A percentile compares a stretch with the other conserved stretches of the same genome.
Evolutionary conservation across 1,284 basidiomycete genomes (phyloP).

Genomic region (Marasmius sp.): DNA sequence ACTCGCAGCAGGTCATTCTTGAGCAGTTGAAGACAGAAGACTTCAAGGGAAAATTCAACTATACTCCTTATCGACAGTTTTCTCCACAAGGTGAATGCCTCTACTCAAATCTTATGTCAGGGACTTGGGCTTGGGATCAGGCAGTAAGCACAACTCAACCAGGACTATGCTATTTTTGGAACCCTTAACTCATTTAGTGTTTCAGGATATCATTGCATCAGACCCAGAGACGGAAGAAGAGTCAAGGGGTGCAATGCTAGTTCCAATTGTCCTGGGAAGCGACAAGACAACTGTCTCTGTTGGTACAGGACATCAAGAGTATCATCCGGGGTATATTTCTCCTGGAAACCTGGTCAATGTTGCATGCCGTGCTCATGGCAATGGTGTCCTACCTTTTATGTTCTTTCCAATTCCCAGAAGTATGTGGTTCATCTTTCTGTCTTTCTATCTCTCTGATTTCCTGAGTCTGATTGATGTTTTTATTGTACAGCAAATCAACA

Average conservation of each 20-base stretch:
- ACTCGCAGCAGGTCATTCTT: neutral
- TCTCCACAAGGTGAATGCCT: too few relatives aligned
- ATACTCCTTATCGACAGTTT: too few relatives aligned
- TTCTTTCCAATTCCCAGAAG: constrained; percentile 27
- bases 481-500: neutral
- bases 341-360: constrained; percentile 24
- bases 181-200: neutral
- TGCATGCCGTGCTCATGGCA: constrained; percentile 16
- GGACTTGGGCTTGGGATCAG: constrained; percentile 21
- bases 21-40: constrained; percentile 24
- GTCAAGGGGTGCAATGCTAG: constrained; percentile 25
- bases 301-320: constrained; percentile 31
- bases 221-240: constrained; percentile 19
- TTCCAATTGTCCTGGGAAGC: constrained; percentile 33
- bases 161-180: neutral
- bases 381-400: constrained; percentile 18
- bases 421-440: neutral
- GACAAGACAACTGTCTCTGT: constrained; percentile 37
- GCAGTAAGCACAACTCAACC: neutral
- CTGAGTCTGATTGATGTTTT: too few relatives aligned
- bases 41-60: too few relatives aligned
- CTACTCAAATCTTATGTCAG: too few relatives aligned
- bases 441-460: too few relatives aligned
- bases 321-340: too few relatives aligned
- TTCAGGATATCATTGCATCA: constrained; percentile 23